phyloP scores from a whole-genome alignment of 1,284 basidiomycete genomes.

The Malassezia obtusa region DNA sequence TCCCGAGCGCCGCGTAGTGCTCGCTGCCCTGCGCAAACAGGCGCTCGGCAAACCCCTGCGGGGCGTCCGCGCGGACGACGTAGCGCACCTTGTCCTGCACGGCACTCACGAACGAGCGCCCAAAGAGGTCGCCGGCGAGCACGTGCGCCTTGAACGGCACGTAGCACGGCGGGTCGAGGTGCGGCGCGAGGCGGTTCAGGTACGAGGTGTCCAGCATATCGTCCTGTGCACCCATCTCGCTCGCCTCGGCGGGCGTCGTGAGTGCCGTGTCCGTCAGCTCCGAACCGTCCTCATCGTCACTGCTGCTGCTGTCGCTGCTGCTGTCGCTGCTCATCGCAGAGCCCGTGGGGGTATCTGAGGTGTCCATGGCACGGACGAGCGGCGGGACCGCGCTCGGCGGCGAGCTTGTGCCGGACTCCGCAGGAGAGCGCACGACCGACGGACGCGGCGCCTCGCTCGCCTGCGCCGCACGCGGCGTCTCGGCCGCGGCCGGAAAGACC shows the following conservation, averaged over 20 bases:
- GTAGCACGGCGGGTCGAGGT: conserved; percentile 3
- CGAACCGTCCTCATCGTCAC: conserved; percentile 5
- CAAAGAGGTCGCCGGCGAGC: not conserved
- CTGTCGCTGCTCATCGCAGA: not conserved
- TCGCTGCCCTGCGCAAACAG: conserved; percentile 5
- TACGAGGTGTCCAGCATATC: conserved; percentile 10
- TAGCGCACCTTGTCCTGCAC: conserved; percentile 9
- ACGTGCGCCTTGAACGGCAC: conserved; percentile 1
- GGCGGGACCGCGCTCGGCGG: too few relatives aligned
- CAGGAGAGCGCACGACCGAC: too few relatives aligned
- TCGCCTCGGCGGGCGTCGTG: not conserved
- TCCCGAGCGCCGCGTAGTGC: conserved; percentile 10
- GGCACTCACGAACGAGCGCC: not conserved
- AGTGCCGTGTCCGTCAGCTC: not conserved
- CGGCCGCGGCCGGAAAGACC: too few relatives aligned
- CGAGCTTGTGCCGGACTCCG: too few relatives aligned
- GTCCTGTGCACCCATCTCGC: not conserved
- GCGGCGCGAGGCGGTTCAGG: conserved; percentile 12
- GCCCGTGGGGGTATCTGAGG: not conserved
- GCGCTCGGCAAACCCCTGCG: not conserved
- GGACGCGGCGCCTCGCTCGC: too few relatives aligned
- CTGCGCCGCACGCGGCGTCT: too few relatives aligned
- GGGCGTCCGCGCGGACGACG: not conserved
- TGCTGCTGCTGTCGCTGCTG: not conserved
- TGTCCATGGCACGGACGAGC: not conserved